Evolutionary conservation across 768 basidiomycete genomes (phyloP).

Genomic region (Termitomyces sp.): DNA sequence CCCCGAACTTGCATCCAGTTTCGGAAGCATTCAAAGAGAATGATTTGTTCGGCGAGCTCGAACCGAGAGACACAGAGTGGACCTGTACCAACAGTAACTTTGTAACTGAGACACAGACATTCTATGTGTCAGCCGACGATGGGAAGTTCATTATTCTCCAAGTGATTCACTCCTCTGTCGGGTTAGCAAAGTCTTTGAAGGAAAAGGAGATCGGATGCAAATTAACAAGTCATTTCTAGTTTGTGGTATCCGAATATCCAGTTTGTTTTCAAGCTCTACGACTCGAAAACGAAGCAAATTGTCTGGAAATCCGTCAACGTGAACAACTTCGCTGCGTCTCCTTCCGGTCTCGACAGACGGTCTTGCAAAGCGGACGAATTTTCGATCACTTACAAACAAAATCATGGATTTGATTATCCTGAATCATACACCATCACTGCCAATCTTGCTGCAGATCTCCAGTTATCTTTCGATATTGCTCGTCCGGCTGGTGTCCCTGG

Average conservation of each 20-base stretch:
- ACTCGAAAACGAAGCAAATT: conserved; percentile 67
- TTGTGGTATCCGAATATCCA: conserved; percentile 94
- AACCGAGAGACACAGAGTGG: conserved; percentile 77
- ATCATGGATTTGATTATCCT: conserved; percentile 50
- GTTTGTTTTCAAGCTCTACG: conserved; percentile 84
- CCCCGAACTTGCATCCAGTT: conserved; percentile 82
- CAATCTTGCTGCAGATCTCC: conserved; percentile 73
- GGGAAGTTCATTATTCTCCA: conserved; percentile 13
- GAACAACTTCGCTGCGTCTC: conserved; percentile 69
- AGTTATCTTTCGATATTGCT: conserved; percentile 68
- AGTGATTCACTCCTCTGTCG: conserved; percentile 19
- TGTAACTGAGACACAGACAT: conserved; percentile 84
- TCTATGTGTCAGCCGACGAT: conserved; percentile 49
- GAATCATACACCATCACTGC: conserved; percentile 79
- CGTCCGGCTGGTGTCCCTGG: conserved; percentile 72
- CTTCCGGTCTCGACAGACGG: conserved; percentile 77
- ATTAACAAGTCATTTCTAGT: conserved; percentile 31
- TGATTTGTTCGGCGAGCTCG: conserved; percentile 72
- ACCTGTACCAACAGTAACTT: conserved; percentile 75
- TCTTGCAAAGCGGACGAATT: conserved; percentile 85
- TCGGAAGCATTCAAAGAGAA: conserved; percentile 48
- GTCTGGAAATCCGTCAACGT: conserved; percentile 89
- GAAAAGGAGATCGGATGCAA: conserved; percentile 8
- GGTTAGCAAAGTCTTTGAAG: conserved; percentile 13
- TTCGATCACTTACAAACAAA: conserved; percentile 61